Base-by-base conservation (phyloP, 495 filamentous ascomycete species). In the Melanomma pulvis-pyrius region DNA sequence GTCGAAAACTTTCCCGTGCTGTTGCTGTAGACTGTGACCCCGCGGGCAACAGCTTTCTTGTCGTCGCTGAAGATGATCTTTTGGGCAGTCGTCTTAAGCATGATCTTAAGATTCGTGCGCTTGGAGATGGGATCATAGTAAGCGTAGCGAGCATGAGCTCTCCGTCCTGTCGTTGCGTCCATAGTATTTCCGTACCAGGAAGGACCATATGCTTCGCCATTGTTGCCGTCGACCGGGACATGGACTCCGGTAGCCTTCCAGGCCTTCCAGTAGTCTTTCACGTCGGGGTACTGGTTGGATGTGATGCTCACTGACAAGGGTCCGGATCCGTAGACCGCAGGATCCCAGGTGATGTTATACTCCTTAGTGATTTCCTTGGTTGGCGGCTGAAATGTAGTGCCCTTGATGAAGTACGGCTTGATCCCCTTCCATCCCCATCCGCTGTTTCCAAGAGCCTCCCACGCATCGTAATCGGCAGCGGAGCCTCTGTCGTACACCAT, bases 381-480 rank as follows among this genome's bases (percentile, higher is more conserved):
- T 26, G 61, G 61, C 8, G 49, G 30, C 11, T 17, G 25, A 19
- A 63, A 63, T 25, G 17, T 48, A 2, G 49, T 55, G 28, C 49
- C 46, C 22, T 65, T 67, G 24, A 48, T 53, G 29, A 67, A 67
- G 47, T 67, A 67, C 9, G 46, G 71, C 29, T 39, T 63, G 39
- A 36, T 74, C 72, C 24, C 65, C 26, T 7, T 68, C 72, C 55
- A 77, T 70, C 48, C 68, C 76, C 56, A 78, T 69, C 58, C 67
- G 67, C 64, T 70, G 41, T 52, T 53, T 29, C 63, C 63, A 17
- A 41, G 39, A 32, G 7, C 36, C 19, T 41, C 63, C 56, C 57
- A 74, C 55, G 68, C 71, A 39, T 76, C 57, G 59, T 69, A 78
- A 21, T 77, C 73, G 1, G 17, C 47, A 5, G n/a, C 2, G 13